Evolutionary conservation across 495 filamentous ascomycete genomes (phyloP).

Genomic region (Aspergillus heteromorphus): DNA sequence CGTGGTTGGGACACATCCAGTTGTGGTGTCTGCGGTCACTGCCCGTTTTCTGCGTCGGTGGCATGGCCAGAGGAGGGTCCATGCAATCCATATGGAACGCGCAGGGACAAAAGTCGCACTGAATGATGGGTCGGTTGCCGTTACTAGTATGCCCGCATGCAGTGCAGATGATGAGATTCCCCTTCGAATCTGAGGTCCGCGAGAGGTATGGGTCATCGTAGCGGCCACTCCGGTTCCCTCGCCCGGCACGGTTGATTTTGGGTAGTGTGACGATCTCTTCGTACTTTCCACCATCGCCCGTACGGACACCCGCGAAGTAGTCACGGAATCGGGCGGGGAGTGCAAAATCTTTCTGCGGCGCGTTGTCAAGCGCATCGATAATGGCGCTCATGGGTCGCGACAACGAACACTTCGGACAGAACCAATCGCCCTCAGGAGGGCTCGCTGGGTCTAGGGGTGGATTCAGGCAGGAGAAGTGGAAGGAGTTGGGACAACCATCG

Average conservation of each 20-base stretch:
- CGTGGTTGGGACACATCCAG: slow-evolving; percentile 88
- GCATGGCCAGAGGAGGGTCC: slow-evolving; percentile 73
- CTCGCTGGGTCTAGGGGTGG: slow-evolving; percentile 63
- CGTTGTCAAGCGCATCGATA: slow-evolving; percentile 52
- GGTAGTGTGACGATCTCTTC: slow-evolving; percentile 48
- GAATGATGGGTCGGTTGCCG: slow-evolving; percentile 59
- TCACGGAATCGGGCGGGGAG: slow-evolving; percentile 64
- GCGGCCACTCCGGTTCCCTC: slow-evolving; percentile 17
- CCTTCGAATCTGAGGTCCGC: slow-evolving; percentile 15
- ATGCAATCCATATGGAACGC: slow-evolving; percentile 91
- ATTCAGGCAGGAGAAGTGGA: slow-evolving; percentile 80
- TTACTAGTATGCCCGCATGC: slow-evolving; percentile 57
- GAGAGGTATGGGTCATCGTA: slow-evolving; percentile 27
- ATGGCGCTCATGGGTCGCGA: slow-evolving; percentile 54
- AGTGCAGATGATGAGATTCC: slow-evolving; percentile 51
- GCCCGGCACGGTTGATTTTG: slow-evolving; percentile 23
- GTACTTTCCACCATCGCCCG: slow-evolving; percentile 72
- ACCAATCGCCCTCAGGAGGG: slow-evolving; percentile 72
- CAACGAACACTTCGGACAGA: slow-evolving; percentile 67
- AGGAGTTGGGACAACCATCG: slow-evolving; percentile 80
- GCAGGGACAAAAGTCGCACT: slow-evolving; percentile 74
- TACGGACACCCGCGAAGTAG: slow-evolving; percentile 67
- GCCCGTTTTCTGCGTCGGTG: slow-evolving; percentile 48
- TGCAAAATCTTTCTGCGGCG: slow-evolving; percentile 66
- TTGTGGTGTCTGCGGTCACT: slow-evolving; percentile 49